phyloP scores from a whole-genome alignment of 2,329 filamentous ascomycete species.

The Aspergillus persii region DNA sequence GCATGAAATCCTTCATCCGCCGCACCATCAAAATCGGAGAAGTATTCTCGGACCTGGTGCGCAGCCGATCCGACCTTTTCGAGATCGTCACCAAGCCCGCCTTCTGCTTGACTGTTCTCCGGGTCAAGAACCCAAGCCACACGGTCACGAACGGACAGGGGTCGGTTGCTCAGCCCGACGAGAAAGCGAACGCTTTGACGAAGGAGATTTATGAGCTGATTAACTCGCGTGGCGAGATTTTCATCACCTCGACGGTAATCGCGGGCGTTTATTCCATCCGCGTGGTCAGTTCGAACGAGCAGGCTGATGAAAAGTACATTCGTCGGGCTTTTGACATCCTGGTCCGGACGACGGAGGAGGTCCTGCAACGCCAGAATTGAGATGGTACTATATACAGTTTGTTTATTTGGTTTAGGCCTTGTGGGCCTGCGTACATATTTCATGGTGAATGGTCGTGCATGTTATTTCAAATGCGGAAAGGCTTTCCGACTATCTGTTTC shows the following conservation, averaged over 20 bases:
- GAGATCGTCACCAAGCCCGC: conserved; percentile 69
- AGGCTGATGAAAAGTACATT: conserved; percentile 70
- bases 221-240: conserved; percentile 73
- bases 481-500: too few species aligned
- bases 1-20: conserved; percentile 70
- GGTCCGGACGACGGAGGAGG: conserved; percentile 40
- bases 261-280: conserved; percentile 74
- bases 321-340: conserved; percentile 71
- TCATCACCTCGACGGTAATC: conserved; percentile 74
- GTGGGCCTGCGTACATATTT: neutral
- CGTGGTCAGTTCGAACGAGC: conserved; percentile 70
- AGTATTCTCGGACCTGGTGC: conserved; percentile 62
- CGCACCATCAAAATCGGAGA: conserved; percentile 69
- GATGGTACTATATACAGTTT: neutral
- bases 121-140: conserved; percentile 50
- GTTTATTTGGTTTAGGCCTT: neutral
- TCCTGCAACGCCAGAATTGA: neutral
- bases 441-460: neutral
- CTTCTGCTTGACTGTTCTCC: conserved; percentile 78
- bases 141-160: conserved; percentile 2
- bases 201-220: conserved; percentile 73
- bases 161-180: conserved; percentile 35
- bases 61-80: conserved; percentile 66
- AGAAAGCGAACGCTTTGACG: conserved; percentile 65
- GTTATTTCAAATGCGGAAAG: too few species aligned